Evolutionary conservation across 331 rosid genomes (phyloP), one percentile per base, ranked within the genome.

Genomic region (Phaseolus coccineus): DNA sequence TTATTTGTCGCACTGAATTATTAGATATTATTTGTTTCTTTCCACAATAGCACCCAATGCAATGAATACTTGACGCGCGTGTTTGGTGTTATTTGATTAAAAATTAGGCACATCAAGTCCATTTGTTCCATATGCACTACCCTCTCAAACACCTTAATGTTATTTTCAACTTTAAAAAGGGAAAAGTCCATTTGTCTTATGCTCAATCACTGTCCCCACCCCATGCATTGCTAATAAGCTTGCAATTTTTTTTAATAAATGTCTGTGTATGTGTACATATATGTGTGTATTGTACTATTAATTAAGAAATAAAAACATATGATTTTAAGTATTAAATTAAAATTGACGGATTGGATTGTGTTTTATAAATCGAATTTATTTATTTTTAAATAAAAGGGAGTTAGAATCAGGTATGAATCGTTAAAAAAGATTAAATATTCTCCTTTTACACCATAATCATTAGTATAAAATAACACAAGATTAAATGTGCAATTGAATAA

Each of bases 1-100:
- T 81, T 69, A 58, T 71, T 55, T 83, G 76, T 78, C 72, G 2
- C 22, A 66, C 67, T 83, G 80, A 73, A 78, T 83, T 78, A 83
- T 83, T 83, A 53, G 42, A 35, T 56, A 56, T 42, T 57, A 15
- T 24, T 42, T 19, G 70, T 78, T 68, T 52, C 25, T 56, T 56
- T 78, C 53, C 13, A 16, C 42, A 8, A 69, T 30, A 11, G 55
- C 44, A 57, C 27, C 12, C 5, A 79, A 22, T 13, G 42, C 47
- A 70, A 79, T 33, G 51, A 69, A 24, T 31, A 30, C 55, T 22
- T 5, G 64, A 59, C 61, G 55, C 65, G 72, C 66, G 30, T 59
- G 30, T 33, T 59, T 52, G 55, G 50, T 44, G 15, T 53, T 48
- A 64, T 25, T 42, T 8, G 31, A 62, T 71, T 57, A 46, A 35